Evolutionary conservation across 306 rosid genomes (phyloP).

Genomic region (Dalbergia oliveri): DNA sequence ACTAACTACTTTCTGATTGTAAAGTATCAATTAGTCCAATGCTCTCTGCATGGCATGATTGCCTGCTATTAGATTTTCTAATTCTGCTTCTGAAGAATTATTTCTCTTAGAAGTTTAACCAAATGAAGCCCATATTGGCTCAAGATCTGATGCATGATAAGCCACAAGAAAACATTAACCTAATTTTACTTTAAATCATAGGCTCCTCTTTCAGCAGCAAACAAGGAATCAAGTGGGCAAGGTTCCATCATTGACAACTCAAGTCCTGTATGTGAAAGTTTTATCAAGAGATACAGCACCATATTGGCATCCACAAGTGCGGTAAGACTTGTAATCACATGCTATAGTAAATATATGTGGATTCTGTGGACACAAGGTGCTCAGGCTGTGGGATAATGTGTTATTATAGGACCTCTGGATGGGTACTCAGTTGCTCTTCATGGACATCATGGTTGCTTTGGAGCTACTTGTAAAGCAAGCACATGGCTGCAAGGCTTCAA

Average conservation of each 20-base stretch:
- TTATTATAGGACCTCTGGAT: constrained; percentile 63
- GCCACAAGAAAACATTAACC: not conserved
- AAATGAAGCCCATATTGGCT: not conserved
- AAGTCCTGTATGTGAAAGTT: constrained; percentile 40
- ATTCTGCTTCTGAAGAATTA: not conserved
- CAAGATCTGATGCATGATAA: not conserved
- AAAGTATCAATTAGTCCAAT: too few species aligned
- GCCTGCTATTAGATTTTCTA: not conserved
- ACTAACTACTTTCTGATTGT: too few species aligned
- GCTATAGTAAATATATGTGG: not conserved
- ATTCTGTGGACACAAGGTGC: constrained; percentile 30
- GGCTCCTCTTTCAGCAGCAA: constrained; percentile 47
- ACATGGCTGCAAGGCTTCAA: constrained; percentile 58
- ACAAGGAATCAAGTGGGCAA: constrained; percentile 29
- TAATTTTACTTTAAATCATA: constrained; percentile 21
- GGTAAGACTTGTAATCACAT: constrained; percentile 55
- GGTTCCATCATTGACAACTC: constrained; percentile 43
- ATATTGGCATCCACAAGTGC: constrained; percentile 63
- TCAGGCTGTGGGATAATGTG: constrained; percentile 42
- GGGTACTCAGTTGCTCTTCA: constrained; percentile 72
- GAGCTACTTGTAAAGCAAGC: constrained; percentile 58
- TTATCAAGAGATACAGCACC: constrained; percentile 60
- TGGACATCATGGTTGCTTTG: constrained; percentile 60
- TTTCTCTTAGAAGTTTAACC: not conserved
- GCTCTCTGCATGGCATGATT: not conserved